A percentile compares a stretch with the other conserved stretches of the same genome.
These are phyloP conservation scores for Cyathus olla DNA, from an alignment of 1,284 basidiomycete species.

Conservation along the genomic window DNA sequence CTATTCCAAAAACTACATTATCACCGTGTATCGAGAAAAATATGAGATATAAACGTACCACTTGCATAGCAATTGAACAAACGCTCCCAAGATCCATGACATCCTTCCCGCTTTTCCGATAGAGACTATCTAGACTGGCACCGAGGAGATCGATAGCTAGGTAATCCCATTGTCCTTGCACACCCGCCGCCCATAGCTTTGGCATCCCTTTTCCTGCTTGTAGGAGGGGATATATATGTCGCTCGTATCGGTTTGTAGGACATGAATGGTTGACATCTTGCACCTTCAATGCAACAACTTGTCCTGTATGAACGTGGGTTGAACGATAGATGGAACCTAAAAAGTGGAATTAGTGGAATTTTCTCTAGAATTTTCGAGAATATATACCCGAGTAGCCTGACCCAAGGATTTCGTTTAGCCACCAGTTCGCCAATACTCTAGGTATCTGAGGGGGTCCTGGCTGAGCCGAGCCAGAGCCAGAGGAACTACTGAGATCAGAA, in stretches of 20 bases:
- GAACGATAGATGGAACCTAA: constrained; percentile 78
- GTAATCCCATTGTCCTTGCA: constrained; percentile 74
- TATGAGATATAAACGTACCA: too few relatives aligned
- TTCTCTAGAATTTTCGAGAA: too few relatives aligned
- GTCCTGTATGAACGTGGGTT: constrained; percentile 61
- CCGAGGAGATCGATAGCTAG: constrained; percentile 82
- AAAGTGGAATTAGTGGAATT: too few relatives aligned
- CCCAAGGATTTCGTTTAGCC: constrained; percentile 56
- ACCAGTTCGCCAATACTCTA: constrained; percentile 57
- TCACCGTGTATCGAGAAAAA: too few relatives aligned
- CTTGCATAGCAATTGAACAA: constrained; percentile 79
- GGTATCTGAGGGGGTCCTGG: constrained; percentile 49
- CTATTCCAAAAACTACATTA: constrained; percentile 56
- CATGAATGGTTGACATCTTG: constrained; percentile 76
- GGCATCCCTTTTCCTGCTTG: constrained; percentile 83
- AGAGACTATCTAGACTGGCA: constrained; percentile 71
- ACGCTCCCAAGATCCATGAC: constrained; percentile 76
- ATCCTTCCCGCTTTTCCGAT: constrained; percentile 63
- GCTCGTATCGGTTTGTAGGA: constrained; percentile 79
- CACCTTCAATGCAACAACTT: constrained; percentile 77
- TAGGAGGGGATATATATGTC: constrained; percentile 73
- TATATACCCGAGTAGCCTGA: constrained; percentile 65
- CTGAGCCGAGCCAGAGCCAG: too few relatives aligned
- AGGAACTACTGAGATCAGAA: too few relatives aligned
- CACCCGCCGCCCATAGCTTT: constrained; percentile 69